Evolutionary conservation across 257 asterid species (phyloP).

Genomic region (Eucommia ulmoides): DNA sequence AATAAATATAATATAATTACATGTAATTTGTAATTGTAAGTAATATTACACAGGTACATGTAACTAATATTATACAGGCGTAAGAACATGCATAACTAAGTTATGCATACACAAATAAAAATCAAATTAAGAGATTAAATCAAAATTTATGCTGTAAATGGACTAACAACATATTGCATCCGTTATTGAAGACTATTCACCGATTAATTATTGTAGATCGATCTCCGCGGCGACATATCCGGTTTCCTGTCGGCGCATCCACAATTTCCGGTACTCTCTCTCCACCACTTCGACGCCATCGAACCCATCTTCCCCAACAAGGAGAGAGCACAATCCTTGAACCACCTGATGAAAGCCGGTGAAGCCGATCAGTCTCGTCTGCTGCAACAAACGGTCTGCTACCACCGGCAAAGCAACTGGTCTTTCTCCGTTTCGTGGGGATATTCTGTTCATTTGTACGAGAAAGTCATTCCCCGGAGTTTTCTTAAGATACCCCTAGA

Average conservation of each 20-base stretch:
- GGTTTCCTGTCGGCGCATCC: constrained; percentile 62
- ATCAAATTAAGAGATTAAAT: too few relatives aligned
- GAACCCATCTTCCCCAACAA: constrained; percentile 49
- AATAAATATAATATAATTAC: too few relatives aligned
- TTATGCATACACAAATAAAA: too few relatives aligned
- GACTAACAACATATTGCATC: too few relatives aligned
- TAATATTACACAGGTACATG: too few relatives aligned
- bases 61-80: too few relatives aligned
- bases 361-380: constrained; percentile 47
- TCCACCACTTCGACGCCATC: constrained; percentile 53
- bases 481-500: constrained; percentile 1
- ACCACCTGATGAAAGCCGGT: constrained; percentile 73
- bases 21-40: too few relatives aligned
- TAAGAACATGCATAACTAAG: too few relatives aligned
- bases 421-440: constrained; percentile 62
- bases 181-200: too few relatives aligned
- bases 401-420: constrained; percentile 32
- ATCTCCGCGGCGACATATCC: constrained; percentile 46
- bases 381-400: constrained; percentile 59
- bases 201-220: constrained; percentile 22
- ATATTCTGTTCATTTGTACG: constrained; percentile 42
- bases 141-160: too few relatives aligned
- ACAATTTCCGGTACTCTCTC: constrained; percentile 21
- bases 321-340: constrained; percentile 29
- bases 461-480: constrained; percentile 37